Evolutionary conservation across 495 filamentous ascomycete species (phyloP).

Genomic region (Wilcoxina mikolae): DNA sequence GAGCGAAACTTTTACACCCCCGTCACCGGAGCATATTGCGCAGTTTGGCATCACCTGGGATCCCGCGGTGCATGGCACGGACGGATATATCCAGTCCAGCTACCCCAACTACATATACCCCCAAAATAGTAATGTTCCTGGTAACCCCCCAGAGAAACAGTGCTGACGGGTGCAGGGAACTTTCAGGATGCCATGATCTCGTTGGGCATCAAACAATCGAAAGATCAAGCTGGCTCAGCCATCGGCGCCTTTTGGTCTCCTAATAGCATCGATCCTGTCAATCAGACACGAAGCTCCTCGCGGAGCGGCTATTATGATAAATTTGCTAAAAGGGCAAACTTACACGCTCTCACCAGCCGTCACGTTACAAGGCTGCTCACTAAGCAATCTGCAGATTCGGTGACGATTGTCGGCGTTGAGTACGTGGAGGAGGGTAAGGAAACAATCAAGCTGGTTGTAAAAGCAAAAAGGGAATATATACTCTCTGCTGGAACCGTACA

Average conservation of each 20-base stretch:
- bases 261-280: conserved; percentile 32
- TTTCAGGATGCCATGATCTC: background rate
- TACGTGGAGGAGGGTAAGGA: background rate
- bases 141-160: too few relatives aligned
- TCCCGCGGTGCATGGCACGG: conserved; percentile 27
- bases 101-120: conserved; percentile 41
- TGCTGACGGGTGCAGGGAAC: too few relatives aligned
- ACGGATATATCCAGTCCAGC: conserved; percentile 36
- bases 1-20: conserved; percentile 35
- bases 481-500: conserved; percentile 40
- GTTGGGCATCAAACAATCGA: background rate
- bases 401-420: background rate
- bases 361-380: conserved; percentile 19
- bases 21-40: conserved; percentile 26
- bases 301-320: conserved; percentile 22
- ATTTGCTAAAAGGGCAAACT: conserved; percentile 22
- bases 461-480: conserved; percentile 39
- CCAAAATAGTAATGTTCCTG: too few relatives aligned
- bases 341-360: conserved; percentile 24
- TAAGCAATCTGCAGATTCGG: background rate
- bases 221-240: conserved; percentile 28
- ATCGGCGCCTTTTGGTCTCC: conserved; percentile 37
- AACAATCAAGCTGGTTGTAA: too few relatives aligned
- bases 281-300: conserved; percentile 33
- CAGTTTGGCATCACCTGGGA: conserved; percentile 34